Evolutionary conservation across 352 stramenopile genomes (phyloP), one percentile per base, ranked within the genome.

Genomic region (Phytophthora fragariaefolia): DNA sequence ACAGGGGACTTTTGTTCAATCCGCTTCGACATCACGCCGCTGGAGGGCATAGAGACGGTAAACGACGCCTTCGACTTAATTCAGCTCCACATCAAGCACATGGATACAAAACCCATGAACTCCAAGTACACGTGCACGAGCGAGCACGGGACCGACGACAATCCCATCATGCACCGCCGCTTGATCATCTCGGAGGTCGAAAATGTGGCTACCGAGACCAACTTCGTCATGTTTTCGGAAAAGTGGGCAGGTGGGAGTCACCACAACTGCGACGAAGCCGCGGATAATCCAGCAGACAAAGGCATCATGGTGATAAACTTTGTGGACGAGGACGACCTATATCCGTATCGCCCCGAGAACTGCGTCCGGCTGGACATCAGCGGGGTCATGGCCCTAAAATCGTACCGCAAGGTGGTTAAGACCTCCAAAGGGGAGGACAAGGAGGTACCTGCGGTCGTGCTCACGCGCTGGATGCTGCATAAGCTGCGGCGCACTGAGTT

Each of bases 201-300:
- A 8, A 63, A 59, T n/a, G 63, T 82, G 15, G 49, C 60, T 10
- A 76, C 74, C 1, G 75, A 83, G 62, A 69, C 69, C 27, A 80
- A 83, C 32, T 76, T 76, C 46, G 72, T 80, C 62, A 62, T 83
- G 62, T 80, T 83, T 40, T 66, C 69, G 5, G 57, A 82, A 10
- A 42, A 67, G 42, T 48, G 27, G 2, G 42, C 61, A 45, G 20
- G 20, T 15, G 32, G 51, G 4, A 63, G 42, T 9, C 53, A 17
- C 9, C 43, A 52, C 22, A 18, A 54, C 18, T 18, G 64, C 9
- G 48, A 48, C 10, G 62, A 47, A 45, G 55, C 60, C 17, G 17
- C 63, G 12, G 40, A 40, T 13, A 56, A 65, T 8, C 24, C 68
- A 5, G 60, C 30, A 15, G 66, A 79, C 23, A 51, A 72, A 42